These are phyloP conservation scores for Aspergillus sclerotialis DNA, from an alignment of 2,329 filamentous ascomycete genomes.

Conservation along the genomic window DNA sequence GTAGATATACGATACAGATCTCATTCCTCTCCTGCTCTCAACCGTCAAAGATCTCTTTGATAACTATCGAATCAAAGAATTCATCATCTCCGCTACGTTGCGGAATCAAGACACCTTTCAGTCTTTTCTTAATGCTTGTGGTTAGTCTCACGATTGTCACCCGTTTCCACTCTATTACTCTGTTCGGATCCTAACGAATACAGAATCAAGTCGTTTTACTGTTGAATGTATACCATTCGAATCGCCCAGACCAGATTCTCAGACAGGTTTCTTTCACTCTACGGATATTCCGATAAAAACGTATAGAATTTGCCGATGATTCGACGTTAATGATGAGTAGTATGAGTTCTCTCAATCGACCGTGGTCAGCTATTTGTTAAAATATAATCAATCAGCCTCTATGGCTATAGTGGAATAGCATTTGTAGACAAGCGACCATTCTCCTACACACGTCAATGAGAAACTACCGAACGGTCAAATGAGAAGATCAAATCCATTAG, in stretches of 20 bases:
- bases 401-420: too few species aligned
- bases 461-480: too few species aligned
- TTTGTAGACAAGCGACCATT: too few species aligned
- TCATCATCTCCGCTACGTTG: constrained; percentile 55
- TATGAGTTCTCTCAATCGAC: too few species aligned
- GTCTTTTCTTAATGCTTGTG: constrained; percentile 50
- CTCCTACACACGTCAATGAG: too few species aligned
- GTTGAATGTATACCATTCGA: constrained; percentile 35
- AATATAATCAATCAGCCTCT: too few species aligned
- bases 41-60: constrained; percentile 52
- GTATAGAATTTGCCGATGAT: constrained; percentile 23
- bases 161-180: too few species aligned
- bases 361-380: too few species aligned
- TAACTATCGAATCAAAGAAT: constrained; percentile 43
- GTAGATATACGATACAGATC: constrained; percentile 55
- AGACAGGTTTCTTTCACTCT: constrained; percentile 44
- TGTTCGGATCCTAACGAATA: background rate
- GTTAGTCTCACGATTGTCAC: constrained; percentile 42
- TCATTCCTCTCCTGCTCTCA: constrained; percentile 50
- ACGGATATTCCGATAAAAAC: constrained; percentile 32
- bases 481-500: too few species aligned
- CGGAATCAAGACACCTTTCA: constrained; percentile 57
- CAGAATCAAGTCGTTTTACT: constrained; percentile 28
- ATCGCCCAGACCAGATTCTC: constrained; percentile 35
- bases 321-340: too few species aligned